Conservation (phyloP, 805 yeast species). For the Metschnikowia kunwiensis region DNA sequence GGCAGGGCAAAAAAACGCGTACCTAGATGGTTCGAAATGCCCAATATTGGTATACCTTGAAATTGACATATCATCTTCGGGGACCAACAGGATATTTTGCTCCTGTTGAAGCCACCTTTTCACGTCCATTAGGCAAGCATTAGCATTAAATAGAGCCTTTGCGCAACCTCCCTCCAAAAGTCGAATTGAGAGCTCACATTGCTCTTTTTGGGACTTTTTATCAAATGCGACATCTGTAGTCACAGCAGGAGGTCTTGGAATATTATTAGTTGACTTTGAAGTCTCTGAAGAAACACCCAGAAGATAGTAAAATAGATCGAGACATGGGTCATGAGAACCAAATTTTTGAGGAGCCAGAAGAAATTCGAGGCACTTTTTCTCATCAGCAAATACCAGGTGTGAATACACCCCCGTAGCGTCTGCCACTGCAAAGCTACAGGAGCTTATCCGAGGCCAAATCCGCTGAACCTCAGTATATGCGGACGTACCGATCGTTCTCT, state of each 20-base stretch:
- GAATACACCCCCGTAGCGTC: slow-evolving; percentile 1
- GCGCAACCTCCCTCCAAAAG: slow-evolving; percentile 15
- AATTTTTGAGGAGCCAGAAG: slow-evolving; percentile 5
- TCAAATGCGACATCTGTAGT: not conserved
- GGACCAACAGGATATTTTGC: slow-evolving; percentile 10
- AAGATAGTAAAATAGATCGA: slow-evolving; percentile 1
- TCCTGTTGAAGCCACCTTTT: slow-evolving; percentile 19
- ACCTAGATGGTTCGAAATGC: slow-evolving; percentile 54
- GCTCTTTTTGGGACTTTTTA: not conserved
- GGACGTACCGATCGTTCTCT: not conserved
- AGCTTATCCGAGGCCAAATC: slow-evolving; percentile 2
- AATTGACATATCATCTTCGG: slow-evolving; percentile 11
- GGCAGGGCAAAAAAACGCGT: slow-evolving; percentile 36
- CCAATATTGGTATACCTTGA: slow-evolving; percentile 13
- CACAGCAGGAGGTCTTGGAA: not conserved
- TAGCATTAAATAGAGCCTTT: slow-evolving; percentile 8
- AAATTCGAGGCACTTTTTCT: slow-evolving; percentile 5
- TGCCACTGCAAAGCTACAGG: slow-evolving; percentile 1
- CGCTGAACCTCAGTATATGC: not conserved
- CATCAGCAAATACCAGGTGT: not conserved
- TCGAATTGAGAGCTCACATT: slow-evolving; percentile 14
- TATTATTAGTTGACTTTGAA: not conserved
- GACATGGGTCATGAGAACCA: slow-evolving; percentile 2
- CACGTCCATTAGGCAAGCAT: slow-evolving; percentile 15
- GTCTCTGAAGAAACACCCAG: not conserved